Evolutionary conservation across 345 rosid species (phyloP).

Genomic region (Noccaea caerulescens): DNA sequence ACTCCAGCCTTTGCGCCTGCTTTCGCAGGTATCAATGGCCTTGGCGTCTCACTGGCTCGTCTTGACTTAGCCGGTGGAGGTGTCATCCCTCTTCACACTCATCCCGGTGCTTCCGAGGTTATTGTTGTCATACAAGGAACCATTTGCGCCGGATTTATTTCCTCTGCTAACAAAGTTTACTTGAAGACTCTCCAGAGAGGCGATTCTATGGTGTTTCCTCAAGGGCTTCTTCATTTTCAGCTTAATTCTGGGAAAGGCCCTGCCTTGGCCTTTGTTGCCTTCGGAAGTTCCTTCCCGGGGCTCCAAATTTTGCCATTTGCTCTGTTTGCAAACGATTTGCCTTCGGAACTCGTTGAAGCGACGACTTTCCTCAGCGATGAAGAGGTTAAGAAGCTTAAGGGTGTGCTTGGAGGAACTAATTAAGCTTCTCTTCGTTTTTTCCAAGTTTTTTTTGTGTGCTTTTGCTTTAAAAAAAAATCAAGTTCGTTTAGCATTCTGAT

Average conservation of each 20-base stretch:
- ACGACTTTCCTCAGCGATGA: constrained; percentile 71
- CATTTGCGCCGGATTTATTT: constrained; percentile 77
- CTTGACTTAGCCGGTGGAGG: constrained; percentile 74
- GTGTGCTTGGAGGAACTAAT: constrained; percentile 80
- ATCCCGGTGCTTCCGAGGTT: constrained; percentile 72
- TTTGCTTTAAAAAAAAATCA: neutral
- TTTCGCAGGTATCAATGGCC: constrained; percentile 73
- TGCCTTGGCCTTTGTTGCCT: constrained; percentile 62
- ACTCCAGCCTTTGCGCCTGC: constrained; percentile 67
- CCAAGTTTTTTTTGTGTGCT: neutral
- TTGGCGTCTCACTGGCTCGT: constrained; percentile 75
- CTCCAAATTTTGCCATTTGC: constrained; percentile 76
- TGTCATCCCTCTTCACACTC: constrained; percentile 82
- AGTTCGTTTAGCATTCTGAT: constrained; percentile 27
- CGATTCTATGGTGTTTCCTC: constrained; percentile 78
- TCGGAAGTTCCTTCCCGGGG: constrained; percentile 74
- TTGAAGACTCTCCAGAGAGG: constrained; percentile 57
- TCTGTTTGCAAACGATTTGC: constrained; percentile 65
- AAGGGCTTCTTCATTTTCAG: constrained; percentile 78
- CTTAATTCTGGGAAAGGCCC: constrained; percentile 53
- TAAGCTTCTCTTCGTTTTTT: constrained; percentile 37
- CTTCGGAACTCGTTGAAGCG: constrained; percentile 56
- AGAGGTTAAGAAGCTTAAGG: constrained; percentile 81
- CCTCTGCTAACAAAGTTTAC: constrained; percentile 69
- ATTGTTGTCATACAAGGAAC: constrained; percentile 60